Conservation (phyloP, 2,329 filamentous ascomycete genomes). For the Pleoardoris graminearum region DNA sequence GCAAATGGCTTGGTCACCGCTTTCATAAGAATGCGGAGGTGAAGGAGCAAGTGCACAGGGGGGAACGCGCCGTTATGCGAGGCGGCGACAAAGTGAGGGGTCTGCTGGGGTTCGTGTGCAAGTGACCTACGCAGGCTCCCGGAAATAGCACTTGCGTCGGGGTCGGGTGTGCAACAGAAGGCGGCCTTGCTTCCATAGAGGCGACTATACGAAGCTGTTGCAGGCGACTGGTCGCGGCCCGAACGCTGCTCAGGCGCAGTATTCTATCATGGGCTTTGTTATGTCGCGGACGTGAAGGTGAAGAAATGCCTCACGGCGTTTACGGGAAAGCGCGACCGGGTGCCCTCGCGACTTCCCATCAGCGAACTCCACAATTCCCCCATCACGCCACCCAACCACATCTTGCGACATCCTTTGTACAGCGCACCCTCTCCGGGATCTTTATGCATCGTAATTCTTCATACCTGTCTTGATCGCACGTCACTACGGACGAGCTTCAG, state of each 20-base stretch:
- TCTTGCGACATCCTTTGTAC: background rate
- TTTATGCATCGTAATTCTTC: no score
- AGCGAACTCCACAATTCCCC: background rate
- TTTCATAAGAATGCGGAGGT: conserved; percentile 16
- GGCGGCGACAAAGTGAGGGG: conserved; percentile 9
- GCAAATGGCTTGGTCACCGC: conserved; percentile 5
- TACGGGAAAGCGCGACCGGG: conserved; percentile 5
- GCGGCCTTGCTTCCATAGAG: background rate
- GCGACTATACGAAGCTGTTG: background rate
- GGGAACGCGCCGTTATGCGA: background rate
- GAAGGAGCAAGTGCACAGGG: background rate
- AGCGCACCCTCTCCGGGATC: no score
- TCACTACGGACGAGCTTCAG: no score
- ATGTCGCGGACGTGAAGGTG: background rate
- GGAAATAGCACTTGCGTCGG: conserved; percentile 2
- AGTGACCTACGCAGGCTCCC: background rate
- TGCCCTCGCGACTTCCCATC: background rate
- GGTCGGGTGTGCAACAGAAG: background rate
- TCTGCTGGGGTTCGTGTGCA: conserved; percentile 9
- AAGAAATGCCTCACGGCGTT: background rate
- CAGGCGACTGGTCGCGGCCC: background rate
- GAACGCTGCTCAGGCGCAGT: background rate
- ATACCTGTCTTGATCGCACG: no score
- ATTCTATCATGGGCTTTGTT: background rate
- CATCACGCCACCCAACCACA: background rate